phyloP scores from a whole-genome alignment of 768 basidiomycete genomes.

The Serpula lacrymans region DNA sequence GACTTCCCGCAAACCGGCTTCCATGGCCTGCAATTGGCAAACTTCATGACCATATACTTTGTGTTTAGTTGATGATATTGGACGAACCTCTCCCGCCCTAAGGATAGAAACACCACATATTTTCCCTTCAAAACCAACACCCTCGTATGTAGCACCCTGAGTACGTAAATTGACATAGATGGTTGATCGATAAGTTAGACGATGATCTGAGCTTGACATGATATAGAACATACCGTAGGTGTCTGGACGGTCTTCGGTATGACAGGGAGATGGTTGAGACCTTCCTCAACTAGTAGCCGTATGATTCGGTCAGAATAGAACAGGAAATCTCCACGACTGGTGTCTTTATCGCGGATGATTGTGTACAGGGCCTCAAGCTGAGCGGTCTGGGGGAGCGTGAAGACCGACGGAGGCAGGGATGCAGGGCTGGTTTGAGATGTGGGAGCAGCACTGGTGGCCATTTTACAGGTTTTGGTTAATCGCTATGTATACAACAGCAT shows the following conservation, averaged over 20 bases:
- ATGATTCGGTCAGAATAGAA: slow-evolving; percentile 96
- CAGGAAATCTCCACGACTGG: slow-evolving; percentile 89
- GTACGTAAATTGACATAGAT: slow-evolving; percentile 2
- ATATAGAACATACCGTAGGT: slow-evolving; percentile 62
- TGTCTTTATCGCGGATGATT: slow-evolving; percentile 87
- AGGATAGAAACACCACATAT: slow-evolving; percentile 96
- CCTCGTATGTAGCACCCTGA: slow-evolving; percentile 79
- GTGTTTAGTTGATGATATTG: not conserved
- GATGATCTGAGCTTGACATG: slow-evolving; percentile 2
- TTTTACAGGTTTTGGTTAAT: slow-evolving; percentile 1
- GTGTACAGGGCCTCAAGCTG: slow-evolving; percentile 96
- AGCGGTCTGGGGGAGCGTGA: slow-evolving; percentile 83
- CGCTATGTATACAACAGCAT: not conserved
- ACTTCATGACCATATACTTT: not conserved
- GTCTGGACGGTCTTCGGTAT: slow-evolving; percentile 75
- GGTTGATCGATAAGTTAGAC: not conserved
- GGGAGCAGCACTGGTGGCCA: slow-evolving; percentile 14
- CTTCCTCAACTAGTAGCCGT: slow-evolving; percentile 74
- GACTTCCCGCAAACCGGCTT: slow-evolving; percentile 92
- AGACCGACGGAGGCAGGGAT: slow-evolving; percentile 74
- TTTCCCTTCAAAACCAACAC: slow-evolving; percentile 93
- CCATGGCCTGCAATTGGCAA: slow-evolving; percentile 72
- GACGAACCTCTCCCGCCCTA: slow-evolving; percentile 81
- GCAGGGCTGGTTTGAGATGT: slow-evolving; percentile 34
- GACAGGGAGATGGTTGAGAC: slow-evolving; percentile 84